Evolutionary conservation across 2,329 filamentous ascomycete genomes (phyloP), one percentile per base, ranked within the genome.

Genomic region (Fonsecaea nubica): DNA sequence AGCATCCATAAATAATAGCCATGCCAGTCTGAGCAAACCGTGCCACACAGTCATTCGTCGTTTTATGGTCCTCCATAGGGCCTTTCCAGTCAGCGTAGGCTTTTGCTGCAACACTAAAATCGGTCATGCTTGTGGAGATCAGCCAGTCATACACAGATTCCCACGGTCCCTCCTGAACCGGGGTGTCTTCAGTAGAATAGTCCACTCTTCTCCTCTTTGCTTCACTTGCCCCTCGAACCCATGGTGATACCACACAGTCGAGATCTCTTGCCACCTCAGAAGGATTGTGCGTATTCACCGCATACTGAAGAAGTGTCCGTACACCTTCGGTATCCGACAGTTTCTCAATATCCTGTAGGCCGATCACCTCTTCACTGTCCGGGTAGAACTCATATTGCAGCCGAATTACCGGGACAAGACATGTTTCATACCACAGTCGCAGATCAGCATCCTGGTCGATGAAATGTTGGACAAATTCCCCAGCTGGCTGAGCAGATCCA

Each of bases 301-400:
- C 71, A 68, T 80, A 81, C 38, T 79, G 80, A 63, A 89, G 77
- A 56, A 89, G 77, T 58, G 83, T 74, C 52, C 86, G 83, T 38
- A 89, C 79, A 0, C 83, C 87, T 8, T 80, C 80, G 63, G 77
- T 76, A 13, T 82, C 84, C 32, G 82, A 80, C 66, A 87, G 74
- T 30, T 77, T 80, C 67, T 87, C 84, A 59, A 89, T 80, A 0
- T 82, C 79, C 53, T 82, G 80, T 54, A 90, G 73, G 8, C 83
- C 80, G 7, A 83, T 73, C 1, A 75, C 69, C 10, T 79, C 77
- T 25, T 81, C 76, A 13, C 74, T 78, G n/a, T 83, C 78, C 0
- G 84, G 83, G 66, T 89, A 88, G 74, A 87, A 89, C 75, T 89
- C 86, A 74, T 87, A 87, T 71, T 86, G 84, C 57, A 88, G 76